Conservation (phyloP, 768 basidiomycete genomes). For the Collybia nuda region DNA sequence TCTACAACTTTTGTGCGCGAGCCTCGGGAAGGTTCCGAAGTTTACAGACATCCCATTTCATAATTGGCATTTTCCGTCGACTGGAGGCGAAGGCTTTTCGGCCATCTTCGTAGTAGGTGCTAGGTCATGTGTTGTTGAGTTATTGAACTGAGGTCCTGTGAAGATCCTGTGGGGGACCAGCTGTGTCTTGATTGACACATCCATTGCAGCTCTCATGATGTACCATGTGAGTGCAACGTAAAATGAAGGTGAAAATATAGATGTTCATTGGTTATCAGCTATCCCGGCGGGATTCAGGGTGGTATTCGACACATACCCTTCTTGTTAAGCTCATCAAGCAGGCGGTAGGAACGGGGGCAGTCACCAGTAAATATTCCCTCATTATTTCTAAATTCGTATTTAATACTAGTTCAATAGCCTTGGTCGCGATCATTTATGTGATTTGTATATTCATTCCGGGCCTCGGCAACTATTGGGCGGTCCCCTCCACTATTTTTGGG, state of each 20-base stretch:
- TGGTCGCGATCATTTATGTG: constrained; percentile 3
- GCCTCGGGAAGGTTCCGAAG: neutral
- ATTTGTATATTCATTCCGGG: neutral
- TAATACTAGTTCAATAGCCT: neutral
- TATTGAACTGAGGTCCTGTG: neutral
- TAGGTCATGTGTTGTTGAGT: no score
- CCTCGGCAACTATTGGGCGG: neutral
- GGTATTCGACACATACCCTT: neutral
- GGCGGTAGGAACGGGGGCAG: neutral
- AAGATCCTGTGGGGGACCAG: neutral
- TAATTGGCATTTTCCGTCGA: no score
- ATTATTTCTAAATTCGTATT: neutral
- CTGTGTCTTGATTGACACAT: neutral
- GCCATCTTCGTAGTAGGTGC: no score
- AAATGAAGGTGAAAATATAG: neutral
- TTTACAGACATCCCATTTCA: no score
- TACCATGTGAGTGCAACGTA: neutral
- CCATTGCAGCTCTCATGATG: neutral
- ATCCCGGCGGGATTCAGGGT: neutral
- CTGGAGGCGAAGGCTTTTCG: no score
- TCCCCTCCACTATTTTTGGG: constrained; percentile 2
- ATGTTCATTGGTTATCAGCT: neutral
- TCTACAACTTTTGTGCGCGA: neutral
- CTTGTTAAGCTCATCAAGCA: neutral
- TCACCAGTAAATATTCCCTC: neutral